Conservation (phyloP, 345 rosid species). For the Geranium brycei region DNA sequence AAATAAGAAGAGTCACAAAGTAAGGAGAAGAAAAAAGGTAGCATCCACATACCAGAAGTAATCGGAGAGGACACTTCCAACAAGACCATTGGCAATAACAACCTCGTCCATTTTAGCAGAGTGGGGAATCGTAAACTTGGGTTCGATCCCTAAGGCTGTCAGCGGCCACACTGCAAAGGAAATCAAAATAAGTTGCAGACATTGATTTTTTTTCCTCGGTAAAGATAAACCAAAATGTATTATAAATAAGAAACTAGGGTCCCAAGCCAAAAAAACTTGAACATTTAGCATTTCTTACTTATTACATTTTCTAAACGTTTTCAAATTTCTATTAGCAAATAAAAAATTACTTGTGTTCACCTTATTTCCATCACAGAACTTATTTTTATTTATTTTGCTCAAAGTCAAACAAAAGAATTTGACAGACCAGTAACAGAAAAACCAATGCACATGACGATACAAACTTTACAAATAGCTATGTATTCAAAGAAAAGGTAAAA, state of each 20-base stretch:
- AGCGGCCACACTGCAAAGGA: conserved; percentile 75
- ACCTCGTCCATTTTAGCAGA: conserved; percentile 85
- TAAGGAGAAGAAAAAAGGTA: not conserved
- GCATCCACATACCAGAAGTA: conserved; percentile 57
- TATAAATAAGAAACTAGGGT: not conserved
- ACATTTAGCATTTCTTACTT: too few species aligned
- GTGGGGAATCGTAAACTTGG: conserved; percentile 86
- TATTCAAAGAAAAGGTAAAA: not conserved
- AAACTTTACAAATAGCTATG: too few species aligned
- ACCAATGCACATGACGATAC: too few species aligned
- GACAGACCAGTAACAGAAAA: too few species aligned
- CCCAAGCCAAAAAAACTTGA: not conserved
- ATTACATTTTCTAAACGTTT: too few species aligned
- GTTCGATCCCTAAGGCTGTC: conserved; percentile 93
- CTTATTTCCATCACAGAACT: too few species aligned
- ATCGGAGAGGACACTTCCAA: conserved; percentile 97
- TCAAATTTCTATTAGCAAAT: too few species aligned
- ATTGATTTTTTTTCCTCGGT: not conserved
- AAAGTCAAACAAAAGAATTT: too few species aligned
- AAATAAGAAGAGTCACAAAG: not conserved
- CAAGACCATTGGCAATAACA: conserved; percentile 81
- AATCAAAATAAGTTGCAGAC: conserved; percentile 7
- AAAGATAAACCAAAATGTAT: too few species aligned
- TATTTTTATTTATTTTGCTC: too few species aligned
- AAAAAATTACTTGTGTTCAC: too few species aligned